phyloP scores from a whole-genome alignment of 2,329 filamentous ascomycete species.

The Pyrenophora seminiperda region DNA sequence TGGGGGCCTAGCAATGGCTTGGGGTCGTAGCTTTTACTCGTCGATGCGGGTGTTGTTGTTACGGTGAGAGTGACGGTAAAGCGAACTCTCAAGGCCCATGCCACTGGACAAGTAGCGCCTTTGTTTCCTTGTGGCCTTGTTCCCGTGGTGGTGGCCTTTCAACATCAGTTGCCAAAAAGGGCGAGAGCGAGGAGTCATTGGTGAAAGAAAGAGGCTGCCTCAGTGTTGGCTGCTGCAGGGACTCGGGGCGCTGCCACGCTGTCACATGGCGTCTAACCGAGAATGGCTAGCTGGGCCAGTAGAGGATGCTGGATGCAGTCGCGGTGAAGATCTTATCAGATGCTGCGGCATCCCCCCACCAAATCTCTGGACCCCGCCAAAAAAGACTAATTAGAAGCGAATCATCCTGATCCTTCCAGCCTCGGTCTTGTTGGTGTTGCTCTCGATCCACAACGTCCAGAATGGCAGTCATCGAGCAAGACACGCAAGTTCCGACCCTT shows the following conservation, averaged over 20 bases:
- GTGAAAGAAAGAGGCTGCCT: slow-evolving; percentile 18
- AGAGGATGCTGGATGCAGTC: not conserved
- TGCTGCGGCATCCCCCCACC: slow-evolving; percentile 6
- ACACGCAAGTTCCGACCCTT: slow-evolving; percentile 63
- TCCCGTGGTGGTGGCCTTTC: slow-evolving; percentile 6
- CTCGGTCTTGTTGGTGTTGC: too few species aligned
- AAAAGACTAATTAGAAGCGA: slow-evolving; percentile 28
- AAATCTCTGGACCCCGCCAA: slow-evolving; percentile 24
- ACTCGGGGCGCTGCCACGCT: slow-evolving; percentile 16
- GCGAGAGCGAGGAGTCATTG: slow-evolving; percentile 25
- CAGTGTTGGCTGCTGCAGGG: slow-evolving; percentile 12
- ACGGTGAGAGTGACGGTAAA: slow-evolving; percentile 28
- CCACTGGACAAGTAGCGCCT: slow-evolving; percentile 13
- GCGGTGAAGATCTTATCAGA: slow-evolving; percentile 35
- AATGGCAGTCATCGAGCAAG: slow-evolving; percentile 38
- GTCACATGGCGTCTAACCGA: slow-evolving; percentile 11
- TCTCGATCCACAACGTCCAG: too few species aligned
- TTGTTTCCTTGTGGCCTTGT: slow-evolving; percentile 16
- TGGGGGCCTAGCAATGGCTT: not conserved
- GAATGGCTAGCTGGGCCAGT: not conserved
- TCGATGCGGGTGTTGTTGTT: slow-evolving; percentile 4
- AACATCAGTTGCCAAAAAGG: slow-evolving; percentile 18
- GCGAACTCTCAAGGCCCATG: slow-evolving; percentile 9
- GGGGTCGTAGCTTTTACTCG: slow-evolving; percentile 1
- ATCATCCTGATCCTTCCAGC: too few species aligned